phyloP scores from a whole-genome alignment of 2,329 filamentous ascomycete genomes.

The Cylindrodendrum hubeiense region DNA sequence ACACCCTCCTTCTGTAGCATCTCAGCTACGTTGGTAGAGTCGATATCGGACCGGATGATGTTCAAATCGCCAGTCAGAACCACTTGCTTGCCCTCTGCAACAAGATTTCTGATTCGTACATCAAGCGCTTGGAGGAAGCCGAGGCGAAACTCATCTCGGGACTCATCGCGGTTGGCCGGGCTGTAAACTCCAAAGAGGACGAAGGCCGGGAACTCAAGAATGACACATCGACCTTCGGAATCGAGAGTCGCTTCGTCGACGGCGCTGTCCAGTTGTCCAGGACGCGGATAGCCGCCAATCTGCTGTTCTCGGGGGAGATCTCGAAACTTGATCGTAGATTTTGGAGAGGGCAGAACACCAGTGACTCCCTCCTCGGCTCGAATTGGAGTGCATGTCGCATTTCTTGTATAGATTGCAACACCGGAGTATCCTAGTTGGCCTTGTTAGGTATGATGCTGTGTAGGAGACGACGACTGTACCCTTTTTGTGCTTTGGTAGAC shows the following conservation, averaged over 20 bases:
- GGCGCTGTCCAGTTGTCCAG: conserved; percentile 71
- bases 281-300: conserved; percentile 89
- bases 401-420: conserved; percentile 95
- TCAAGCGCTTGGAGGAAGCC: conserved; percentile 86
- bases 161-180: conserved; percentile 88
- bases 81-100: conserved; percentile 84
- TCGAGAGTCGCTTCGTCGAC: conserved; percentile 82
- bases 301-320: conserved; percentile 79
- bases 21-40: conserved; percentile 82
- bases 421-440: conserved; percentile 85
- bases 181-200: conserved; percentile 94
- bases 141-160: conserved; percentile 83
- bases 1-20: conserved; percentile 77
- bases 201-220: conserved; percentile 95
- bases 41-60: conserved; percentile 76
- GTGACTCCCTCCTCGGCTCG: conserved; percentile 95
- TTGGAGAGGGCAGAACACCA: conserved; percentile 81
- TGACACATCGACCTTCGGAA: conserved; percentile 89
- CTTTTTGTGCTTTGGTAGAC: conserved; percentile 92
- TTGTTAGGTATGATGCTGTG: conserved; percentile 2
- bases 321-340: conserved; percentile 77
- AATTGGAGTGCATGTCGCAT: conserved; percentile 85
- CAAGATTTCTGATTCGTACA: conserved; percentile 85
- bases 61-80: conserved; percentile 92
- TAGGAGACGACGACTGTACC: conserved; percentile 61